These are phyloP conservation scores for Umbelopsis sp. DNA, from an alignment of 192 early-diverging fungal species.

Conservation along the genomic window DNA sequence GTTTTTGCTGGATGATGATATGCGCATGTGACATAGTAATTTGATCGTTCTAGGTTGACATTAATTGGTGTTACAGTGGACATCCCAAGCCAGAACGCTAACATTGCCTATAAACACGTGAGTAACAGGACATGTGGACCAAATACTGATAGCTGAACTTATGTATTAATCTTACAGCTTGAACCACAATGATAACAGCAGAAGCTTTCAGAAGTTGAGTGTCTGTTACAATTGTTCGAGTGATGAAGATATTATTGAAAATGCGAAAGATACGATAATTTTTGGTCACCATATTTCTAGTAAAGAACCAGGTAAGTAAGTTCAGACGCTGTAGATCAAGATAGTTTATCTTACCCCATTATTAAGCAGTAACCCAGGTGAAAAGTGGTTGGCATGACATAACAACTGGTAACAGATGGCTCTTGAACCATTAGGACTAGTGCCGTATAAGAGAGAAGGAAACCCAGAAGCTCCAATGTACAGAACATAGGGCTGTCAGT, in stretches of 20 bases:
- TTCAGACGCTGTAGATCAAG: neutral
- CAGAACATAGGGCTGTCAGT: conserved; percentile 48
- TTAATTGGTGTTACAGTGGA: conserved; percentile 1
- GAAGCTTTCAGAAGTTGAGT: conserved; percentile 49
- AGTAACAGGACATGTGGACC: neutral
- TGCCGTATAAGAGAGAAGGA: conserved; percentile 44
- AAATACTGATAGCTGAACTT: too few species aligned
- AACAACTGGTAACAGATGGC: conserved; percentile 32
- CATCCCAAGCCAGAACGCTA: conserved; percentile 20
- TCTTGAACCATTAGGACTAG: conserved; percentile 30
- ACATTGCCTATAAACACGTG: neutral
- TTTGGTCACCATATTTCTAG: conserved; percentile 52
- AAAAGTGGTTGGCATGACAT: conserved; percentile 40
- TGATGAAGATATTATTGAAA: conserved; percentile 54
- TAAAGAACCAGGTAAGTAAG: neutral
- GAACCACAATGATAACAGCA: conserved; percentile 36
- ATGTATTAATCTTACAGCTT: conserved; percentile 43
- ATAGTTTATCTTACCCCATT: conserved; percentile 21
- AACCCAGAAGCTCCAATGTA: conserved; percentile 46
- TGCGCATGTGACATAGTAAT: conserved; percentile 31
- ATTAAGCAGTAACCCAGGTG: conserved; percentile 41
- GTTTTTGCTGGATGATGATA: conserved; percentile 18
- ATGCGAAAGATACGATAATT: conserved; percentile 54
- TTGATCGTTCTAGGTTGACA: conserved; percentile 9
- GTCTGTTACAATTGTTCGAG: conserved; percentile 44